These are phyloP conservation scores for Chlorella sp. DNA, from an alignment of 139 green algal genomes.

Conservation along the genomic window DNA sequence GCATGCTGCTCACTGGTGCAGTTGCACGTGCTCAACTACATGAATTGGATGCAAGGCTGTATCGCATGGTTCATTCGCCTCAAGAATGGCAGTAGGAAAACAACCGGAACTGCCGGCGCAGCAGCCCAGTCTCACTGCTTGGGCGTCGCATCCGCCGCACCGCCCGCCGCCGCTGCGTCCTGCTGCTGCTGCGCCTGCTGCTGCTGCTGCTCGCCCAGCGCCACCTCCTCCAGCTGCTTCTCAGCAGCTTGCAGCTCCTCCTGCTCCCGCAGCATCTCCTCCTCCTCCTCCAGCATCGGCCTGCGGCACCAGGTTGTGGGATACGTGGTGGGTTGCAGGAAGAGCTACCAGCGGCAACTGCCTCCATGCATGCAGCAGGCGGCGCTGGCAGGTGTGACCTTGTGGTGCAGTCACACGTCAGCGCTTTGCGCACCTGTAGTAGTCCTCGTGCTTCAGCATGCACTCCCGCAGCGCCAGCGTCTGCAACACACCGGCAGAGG, in stretches of 20 bases:
- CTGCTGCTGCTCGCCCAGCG: background rate
- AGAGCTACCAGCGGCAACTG: too few species aligned
- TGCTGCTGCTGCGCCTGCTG: slow-evolving; percentile 10
- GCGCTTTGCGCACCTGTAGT: slow-evolving; percentile 66
- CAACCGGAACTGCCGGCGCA: background rate
- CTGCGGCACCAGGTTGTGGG: background rate
- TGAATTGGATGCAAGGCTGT: too few species aligned
- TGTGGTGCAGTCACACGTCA: too few species aligned
- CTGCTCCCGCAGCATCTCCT: slow-evolving; percentile 29
- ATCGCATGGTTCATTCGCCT: too few species aligned
- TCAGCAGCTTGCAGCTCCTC: background rate
- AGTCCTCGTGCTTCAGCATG: slow-evolving; percentile 74
- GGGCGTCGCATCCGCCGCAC: background rate
- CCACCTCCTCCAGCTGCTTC: background rate
- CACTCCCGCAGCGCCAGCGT: slow-evolving; percentile 70
- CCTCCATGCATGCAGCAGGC: too few species aligned
- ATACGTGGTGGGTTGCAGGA: too few species aligned
- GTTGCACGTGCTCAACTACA: background rate
- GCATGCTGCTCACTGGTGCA: background rate
- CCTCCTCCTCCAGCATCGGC: slow-evolving; percentile 58
- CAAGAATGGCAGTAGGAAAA: background rate
- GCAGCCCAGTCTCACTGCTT: background rate
- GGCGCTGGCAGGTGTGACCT: too few species aligned
- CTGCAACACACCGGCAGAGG: slow-evolving; percentile 8
- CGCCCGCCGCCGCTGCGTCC: background rate